Percentiles rank a stretch among this genome's conserved stretches.
Conservation (phyloP, 164 flowering plant genomes). For the Stephania cephalantha region DNA sequence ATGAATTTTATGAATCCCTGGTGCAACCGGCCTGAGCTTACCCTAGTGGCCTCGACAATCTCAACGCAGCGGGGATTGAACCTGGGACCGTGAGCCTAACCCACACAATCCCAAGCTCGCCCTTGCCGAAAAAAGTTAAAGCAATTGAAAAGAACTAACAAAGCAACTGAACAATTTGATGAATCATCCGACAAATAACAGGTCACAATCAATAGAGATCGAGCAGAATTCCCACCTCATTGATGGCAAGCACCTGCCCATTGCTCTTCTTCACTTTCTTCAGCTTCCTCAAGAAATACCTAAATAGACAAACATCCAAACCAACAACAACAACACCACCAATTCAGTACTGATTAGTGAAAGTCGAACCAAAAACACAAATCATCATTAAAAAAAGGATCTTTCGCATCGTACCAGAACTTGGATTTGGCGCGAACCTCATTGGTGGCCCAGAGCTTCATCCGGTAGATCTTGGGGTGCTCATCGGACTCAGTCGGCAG, state of each 20-base stretch:
- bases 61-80: too few species aligned
- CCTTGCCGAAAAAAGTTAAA: too few species aligned
- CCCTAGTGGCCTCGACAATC: too few species aligned
- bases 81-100: too few species aligned
- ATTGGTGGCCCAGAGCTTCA: conserved; percentile 33
- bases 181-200: not conserved
- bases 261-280: conserved; percentile 17
- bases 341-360: not conserved
- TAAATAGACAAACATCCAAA: not conserved
- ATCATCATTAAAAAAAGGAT: too few species aligned
- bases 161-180: not conserved
- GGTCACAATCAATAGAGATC: not conserved
- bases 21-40: too few species aligned
- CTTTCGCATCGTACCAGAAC: conserved; percentile 18
- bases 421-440: conserved; percentile 31
- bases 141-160: not conserved
- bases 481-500: conserved; percentile 23
- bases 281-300: conserved; percentile 13
- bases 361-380: not conserved
- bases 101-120: too few species aligned
- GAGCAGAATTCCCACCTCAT: not conserved
- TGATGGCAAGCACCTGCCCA: conserved; percentile 11
- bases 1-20: too few species aligned
- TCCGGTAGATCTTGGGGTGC: conserved; percentile 28
- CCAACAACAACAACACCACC: not conserved